Evolutionary conservation across 1,284 basidiomycete genomes (phyloP).

Genomic region (Athelia psychrophila): DNA sequence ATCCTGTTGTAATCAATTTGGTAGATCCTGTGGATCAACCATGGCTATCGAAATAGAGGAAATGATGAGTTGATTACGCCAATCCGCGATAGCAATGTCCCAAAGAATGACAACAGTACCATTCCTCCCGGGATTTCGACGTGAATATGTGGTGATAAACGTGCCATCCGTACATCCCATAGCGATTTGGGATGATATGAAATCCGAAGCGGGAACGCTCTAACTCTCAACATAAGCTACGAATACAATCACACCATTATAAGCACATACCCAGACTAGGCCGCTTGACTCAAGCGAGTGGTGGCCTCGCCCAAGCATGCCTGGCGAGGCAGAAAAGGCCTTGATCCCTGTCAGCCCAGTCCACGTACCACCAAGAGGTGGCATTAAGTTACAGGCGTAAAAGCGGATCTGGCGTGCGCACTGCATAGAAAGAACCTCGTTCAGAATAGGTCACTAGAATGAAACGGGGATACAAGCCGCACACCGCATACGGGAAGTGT

Average conservation of each 20-base stretch:
- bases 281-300: slow-evolving; percentile 69
- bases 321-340: slow-evolving; percentile 65
- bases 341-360: slow-evolving; percentile 89
- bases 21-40: slow-evolving; percentile 77
- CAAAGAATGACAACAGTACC: slow-evolving; percentile 56
- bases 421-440: slow-evolving; percentile 30
- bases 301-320: slow-evolving; percentile 74
- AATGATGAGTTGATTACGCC: background rate
- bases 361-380: slow-evolving; percentile 69
- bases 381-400: slow-evolving; percentile 72
- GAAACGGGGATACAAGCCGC: slow-evolving; percentile 11
- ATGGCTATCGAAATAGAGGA: slow-evolving; percentile 65
- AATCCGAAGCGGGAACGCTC: slow-evolving; percentile 76
- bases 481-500: slow-evolving; percentile 39
- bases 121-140: slow-evolving; percentile 66
- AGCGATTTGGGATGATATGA: slow-evolving; percentile 86
- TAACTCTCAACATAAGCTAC: too few species aligned
- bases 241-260: too few species aligned
- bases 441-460: background rate
- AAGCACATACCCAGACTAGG: slow-evolving; percentile 80
- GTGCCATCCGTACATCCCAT: slow-evolving; percentile 82
- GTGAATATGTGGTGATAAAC: slow-evolving; percentile 67
- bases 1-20: slow-evolving; percentile 83
- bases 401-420: slow-evolving; percentile 59
- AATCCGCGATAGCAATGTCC: too few species aligned